phyloP scores from a whole-genome alignment of 1,284 basidiomycete genomes.

The Fomitopsis schrenkii region DNA sequence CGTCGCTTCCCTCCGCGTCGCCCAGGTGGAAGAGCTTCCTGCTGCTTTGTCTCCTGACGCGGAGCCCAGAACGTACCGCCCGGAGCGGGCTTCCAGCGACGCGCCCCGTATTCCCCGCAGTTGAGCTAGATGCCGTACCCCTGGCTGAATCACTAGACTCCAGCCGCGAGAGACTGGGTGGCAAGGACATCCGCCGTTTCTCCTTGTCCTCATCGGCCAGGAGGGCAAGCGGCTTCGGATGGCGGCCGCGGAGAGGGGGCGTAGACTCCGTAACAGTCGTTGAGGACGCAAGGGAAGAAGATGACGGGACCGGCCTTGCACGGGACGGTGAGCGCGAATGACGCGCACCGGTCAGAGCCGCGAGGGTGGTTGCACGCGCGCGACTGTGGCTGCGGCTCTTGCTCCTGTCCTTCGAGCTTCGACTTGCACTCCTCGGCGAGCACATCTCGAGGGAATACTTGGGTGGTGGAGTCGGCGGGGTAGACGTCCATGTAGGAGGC shows the following conservation, averaged over 20 bases:
- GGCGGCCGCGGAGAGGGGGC: neutral
- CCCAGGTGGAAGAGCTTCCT: conserved; percentile 24
- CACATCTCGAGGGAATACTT: conserved; percentile 20
- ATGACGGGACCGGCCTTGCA: conserved; percentile 11
- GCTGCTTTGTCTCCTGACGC: conserved; percentile 3
- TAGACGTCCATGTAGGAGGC: conserved; percentile 49
- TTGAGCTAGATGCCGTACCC: neutral
- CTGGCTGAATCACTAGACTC: neutral
- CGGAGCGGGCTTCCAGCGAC: conserved; percentile 5
- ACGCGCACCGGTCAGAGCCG: conserved; percentile 9
- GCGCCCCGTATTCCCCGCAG: neutral
- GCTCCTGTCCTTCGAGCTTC: conserved; percentile 11
- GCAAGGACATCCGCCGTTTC: conserved; percentile 15
- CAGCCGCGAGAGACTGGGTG: conserved; percentile 12
- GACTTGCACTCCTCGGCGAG: conserved; percentile 29
- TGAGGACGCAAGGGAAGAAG: conserved; percentile 6
- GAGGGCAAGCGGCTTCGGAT: neutral
- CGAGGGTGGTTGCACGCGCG: conserved; percentile 18
- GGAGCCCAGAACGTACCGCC: neutral
- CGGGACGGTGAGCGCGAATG: conserved; percentile 4
- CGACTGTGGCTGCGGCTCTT: conserved; percentile 9
- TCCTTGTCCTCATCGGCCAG: neutral
- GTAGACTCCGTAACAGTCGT: neutral
- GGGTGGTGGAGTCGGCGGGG: conserved; percentile 50
- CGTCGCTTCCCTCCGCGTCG: conserved; percentile 13